Evolutionary conservation across 2,329 filamentous ascomycete species (phyloP).

Genomic region (Beauveria sp.): DNA sequence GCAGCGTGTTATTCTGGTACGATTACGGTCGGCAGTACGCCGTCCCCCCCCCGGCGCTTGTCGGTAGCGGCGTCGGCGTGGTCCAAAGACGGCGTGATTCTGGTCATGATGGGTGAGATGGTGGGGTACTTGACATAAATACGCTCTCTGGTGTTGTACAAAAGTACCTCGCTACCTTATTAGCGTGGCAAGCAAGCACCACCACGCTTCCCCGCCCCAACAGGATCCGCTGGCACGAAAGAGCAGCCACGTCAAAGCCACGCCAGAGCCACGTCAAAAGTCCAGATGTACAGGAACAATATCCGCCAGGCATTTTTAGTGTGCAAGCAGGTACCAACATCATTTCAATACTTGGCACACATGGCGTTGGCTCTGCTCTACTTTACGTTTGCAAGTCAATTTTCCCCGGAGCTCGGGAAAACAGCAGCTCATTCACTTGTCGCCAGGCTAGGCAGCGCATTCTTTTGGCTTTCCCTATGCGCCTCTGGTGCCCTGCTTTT

Average conservation of each 20-base stretch:
- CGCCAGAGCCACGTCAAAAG: not conserved
- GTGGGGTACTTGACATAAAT: not conserved
- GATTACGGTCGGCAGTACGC: not conserved
- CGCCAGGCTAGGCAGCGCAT: not conserved
- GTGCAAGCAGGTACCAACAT: not conserved
- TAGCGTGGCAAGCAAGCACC: not conserved
- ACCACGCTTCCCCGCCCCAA: conserved; percentile 6
- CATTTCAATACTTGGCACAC: not conserved
- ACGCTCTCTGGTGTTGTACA: too few relatives aligned
- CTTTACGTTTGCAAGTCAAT: not conserved
- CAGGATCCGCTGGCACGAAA: not conserved
- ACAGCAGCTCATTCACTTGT: not conserved
- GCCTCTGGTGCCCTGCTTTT: not conserved
- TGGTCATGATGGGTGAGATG: not conserved
- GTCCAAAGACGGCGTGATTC: not conserved
- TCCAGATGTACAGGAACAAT: not conserved
- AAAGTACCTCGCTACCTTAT: not conserved
- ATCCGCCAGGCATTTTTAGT: not conserved
- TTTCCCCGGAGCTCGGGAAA: not conserved
- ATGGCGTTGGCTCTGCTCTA: too few relatives aligned
- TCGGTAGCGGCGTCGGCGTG: not conserved
- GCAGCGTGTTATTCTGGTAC: not conserved
- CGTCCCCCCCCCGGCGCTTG: not conserved
- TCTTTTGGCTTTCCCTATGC: not conserved
- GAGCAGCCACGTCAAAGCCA: not conserved